A percentile compares a stretch with the other conserved stretches of the same genome.
phyloP scores from a whole-genome alignment of 2,329 filamentous ascomycete species.

The Hymenotorrendiella dingleyae region DNA sequence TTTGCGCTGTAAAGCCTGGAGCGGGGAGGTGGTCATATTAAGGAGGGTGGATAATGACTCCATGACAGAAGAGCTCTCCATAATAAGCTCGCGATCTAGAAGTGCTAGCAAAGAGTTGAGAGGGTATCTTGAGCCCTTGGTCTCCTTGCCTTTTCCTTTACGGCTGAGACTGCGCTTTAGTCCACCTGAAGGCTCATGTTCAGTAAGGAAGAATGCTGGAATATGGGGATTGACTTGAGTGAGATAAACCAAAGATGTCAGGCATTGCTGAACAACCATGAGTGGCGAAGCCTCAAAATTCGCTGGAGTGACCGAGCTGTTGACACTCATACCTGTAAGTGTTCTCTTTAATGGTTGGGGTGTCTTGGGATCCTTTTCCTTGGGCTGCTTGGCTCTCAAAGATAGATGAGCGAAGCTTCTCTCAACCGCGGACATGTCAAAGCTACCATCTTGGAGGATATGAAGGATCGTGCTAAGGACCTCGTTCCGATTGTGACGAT shows the following conservation, averaged over 20 bases:
- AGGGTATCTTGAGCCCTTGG: conserved; percentile 78
- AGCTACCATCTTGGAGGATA: conserved; percentile 91
- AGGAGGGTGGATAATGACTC: conserved; percentile 83
- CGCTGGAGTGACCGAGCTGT: conserved; percentile 39
- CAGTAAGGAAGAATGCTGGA: conserved; percentile 85
- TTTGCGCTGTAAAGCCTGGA: conserved; percentile 75
- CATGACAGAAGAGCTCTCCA: conserved; percentile 97
- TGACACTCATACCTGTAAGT: conserved; percentile 48
- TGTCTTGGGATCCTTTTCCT: conserved; percentile 61
- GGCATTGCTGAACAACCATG: conserved; percentile 91
- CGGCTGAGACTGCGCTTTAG: conserved; percentile 71
- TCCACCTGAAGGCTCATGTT: conserved; percentile 76
- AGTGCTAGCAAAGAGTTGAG: conserved; percentile 85
- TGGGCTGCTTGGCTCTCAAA: conserved; percentile 77
- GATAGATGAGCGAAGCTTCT: conserved; percentile 92
- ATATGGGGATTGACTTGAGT: conserved; percentile 82
- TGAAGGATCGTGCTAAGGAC: conserved; percentile 88
- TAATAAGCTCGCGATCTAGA: conserved; percentile 88
- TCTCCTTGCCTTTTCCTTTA: conserved; percentile 86
- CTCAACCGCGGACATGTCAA: conserved; percentile 88
- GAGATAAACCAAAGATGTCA: conserved; percentile 78
- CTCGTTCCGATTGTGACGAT: conserved; percentile 91
- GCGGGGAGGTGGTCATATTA: conserved; percentile 79
- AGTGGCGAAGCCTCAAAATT: conserved; percentile 89
- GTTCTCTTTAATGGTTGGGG: conserved; percentile 75